Evolutionary conservation across 805 yeast species (phyloP).

Genomic region (Barnettozyma siamensis): DNA sequence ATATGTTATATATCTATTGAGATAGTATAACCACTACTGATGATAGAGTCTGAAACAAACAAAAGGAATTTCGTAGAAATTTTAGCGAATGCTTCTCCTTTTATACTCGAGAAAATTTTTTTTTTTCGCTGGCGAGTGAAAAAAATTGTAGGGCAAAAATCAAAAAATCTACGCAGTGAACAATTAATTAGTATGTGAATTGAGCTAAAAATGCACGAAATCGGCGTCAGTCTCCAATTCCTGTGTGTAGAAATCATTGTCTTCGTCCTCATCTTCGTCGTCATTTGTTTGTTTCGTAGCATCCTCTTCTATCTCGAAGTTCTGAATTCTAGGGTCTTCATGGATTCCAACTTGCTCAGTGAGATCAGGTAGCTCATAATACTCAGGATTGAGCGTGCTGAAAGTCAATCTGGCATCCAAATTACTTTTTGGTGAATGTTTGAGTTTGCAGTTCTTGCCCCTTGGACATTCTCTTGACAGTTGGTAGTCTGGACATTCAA

Average conservation of each 20-base stretch:
- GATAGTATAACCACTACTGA: constrained; percentile 82
- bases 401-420: constrained; percentile 21
- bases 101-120: constrained; percentile 23
- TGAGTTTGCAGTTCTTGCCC: constrained; percentile 45
- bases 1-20: constrained; percentile 55
- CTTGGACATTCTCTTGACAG: constrained; percentile 54
- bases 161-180: too few relatives aligned
- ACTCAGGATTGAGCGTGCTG: constrained; percentile 15
- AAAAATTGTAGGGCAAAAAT: constrained; percentile 2
- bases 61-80: constrained; percentile 8
- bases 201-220: constrained; percentile 20
- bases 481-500: constrained; percentile 68
- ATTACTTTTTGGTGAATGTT: constrained; percentile 36
- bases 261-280: constrained; percentile 26
- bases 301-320: constrained; percentile 19
- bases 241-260: constrained; percentile 14
- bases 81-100: constrained; percentile 23
- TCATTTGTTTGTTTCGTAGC: constrained; percentile 6
- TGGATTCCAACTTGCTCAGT: constrained; percentile 12
- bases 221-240: constrained; percentile 23
- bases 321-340: constrained; percentile 20
- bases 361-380: constrained; percentile 20
- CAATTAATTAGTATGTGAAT: too few relatives aligned
- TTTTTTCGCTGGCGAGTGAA: not conserved
- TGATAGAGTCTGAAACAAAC: constrained; percentile 33